Percentiles rank a stretch among this genome's conserved stretches.
Evolutionary conservation across 441 rosid species (phyloP).

Genomic region (Rhodomyrtus psidioides): DNA sequence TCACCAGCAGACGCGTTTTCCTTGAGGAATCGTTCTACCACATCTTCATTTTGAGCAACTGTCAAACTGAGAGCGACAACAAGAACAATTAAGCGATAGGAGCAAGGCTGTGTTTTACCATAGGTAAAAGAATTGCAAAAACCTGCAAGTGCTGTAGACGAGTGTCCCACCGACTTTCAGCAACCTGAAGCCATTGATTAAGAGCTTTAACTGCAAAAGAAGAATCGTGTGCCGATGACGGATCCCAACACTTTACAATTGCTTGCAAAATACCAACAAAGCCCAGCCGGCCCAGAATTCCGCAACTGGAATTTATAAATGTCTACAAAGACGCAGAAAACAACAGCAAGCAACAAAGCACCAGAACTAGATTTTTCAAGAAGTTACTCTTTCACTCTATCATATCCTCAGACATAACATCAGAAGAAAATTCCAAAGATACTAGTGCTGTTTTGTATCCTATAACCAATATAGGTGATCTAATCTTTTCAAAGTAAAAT

Average conservation of each 20-base stretch:
- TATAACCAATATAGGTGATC: not conserved
- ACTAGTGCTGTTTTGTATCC: not conserved
- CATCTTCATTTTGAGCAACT: conserved; percentile 88
- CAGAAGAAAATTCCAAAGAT: not conserved
- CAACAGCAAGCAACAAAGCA: not conserved
- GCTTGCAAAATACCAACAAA: not conserved
- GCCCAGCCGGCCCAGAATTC: not conserved
- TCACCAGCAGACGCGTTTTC: conserved; percentile 68
- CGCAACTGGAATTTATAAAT: not conserved
- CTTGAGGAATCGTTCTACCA: conserved; percentile 59
- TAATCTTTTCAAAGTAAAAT: not conserved
- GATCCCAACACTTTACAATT: not conserved
- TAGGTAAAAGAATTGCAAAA: not conserved
- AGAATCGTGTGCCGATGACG: not conserved
- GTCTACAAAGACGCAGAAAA: not conserved
- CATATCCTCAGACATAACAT: not conserved
- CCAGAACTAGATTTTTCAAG: not conserved
- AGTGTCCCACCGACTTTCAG: conserved; percentile 73
- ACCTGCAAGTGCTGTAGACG: conserved; percentile 97
- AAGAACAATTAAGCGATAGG: not conserved
- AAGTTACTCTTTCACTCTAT: not conserved
- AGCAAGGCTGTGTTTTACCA: not conserved
- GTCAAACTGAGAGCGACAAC: conserved; percentile 46
- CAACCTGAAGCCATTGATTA: conserved; percentile 73
- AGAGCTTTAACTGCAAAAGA: conserved; percentile 60